Conservation (phyloP, 1,139 yeast genomes). For the Kluyveromyces sp. region DNA sequence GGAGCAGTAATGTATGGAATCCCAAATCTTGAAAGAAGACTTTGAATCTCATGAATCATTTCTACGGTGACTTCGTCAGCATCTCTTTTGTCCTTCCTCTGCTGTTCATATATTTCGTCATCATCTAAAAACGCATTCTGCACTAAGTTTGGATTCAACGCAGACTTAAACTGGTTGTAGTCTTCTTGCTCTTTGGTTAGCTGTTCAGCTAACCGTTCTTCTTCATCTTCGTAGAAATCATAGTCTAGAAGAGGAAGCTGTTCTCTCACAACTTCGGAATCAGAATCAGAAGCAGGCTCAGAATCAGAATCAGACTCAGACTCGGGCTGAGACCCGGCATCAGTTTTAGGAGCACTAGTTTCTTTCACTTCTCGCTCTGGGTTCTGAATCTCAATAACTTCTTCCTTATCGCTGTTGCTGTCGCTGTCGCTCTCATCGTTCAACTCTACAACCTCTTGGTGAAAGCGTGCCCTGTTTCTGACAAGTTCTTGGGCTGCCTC, state of each 20-base stretch:
- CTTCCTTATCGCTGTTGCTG: slow-evolving; percentile 6
- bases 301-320: slow-evolving; percentile 16
- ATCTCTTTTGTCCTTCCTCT: slow-evolving; percentile 67
- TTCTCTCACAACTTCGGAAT: slow-evolving; percentile 5
- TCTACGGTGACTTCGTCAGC: slow-evolving; percentile 83
- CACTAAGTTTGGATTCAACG: slow-evolving; percentile 32
- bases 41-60: slow-evolving; percentile 89
- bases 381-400: slow-evolving; percentile 8
- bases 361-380: slow-evolving; percentile 3
- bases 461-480: not conserved
- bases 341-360: not conserved
- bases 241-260: slow-evolving; percentile 38
- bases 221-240: slow-evolving; percentile 72
- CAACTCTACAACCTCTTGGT: not conserved
- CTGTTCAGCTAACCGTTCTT: slow-evolving; percentile 53
- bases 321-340: slow-evolving; percentile 2
- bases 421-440: not conserved
- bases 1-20: slow-evolving; percentile 93
- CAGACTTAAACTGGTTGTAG: slow-evolving; percentile 53
- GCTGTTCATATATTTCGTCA: slow-evolving; percentile 39
- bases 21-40: slow-evolving; percentile 76
- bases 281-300: not conserved
- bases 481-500: slow-evolving; percentile 7
- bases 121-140: slow-evolving; percentile 27
- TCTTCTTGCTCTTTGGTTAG: slow-evolving; percentile 64